Evolutionary conservation across 208 protist genomes (phyloP).

Genomic region (Trypanosoma boissoni): DNA sequence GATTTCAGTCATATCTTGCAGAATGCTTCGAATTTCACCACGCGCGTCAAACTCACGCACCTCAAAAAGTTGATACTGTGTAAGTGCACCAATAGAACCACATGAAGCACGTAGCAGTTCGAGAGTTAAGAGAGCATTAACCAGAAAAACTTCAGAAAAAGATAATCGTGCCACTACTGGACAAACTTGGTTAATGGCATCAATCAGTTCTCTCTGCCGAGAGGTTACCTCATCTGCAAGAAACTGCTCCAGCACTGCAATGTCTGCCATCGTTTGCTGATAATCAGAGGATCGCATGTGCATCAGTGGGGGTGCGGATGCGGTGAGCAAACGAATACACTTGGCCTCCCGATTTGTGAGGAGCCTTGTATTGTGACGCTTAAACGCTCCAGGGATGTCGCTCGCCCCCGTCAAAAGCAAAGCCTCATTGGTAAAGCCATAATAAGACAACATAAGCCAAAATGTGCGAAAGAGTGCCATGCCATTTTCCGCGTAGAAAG

Average conservation of each 20-base stretch:
- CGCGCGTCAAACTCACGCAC: constrained; percentile 80
- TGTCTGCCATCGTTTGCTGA: constrained; percentile 70
- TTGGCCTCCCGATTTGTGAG: constrained; percentile 41
- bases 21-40: constrained; percentile 35
- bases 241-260: constrained; percentile 55
- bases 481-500: constrained; percentile 25
- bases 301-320: constrained; percentile 64
- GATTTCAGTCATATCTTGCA: constrained; percentile 32
- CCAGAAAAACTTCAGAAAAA: constrained; percentile 62
- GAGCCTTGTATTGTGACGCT: constrained; percentile 5
- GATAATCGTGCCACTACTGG: constrained; percentile 28
- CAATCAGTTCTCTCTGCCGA: constrained; percentile 13
- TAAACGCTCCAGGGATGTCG: not conserved
- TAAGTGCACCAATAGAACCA: constrained; percentile 69
- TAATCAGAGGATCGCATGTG: constrained; percentile 79
- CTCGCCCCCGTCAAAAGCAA: constrained; percentile 12
- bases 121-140: constrained; percentile 56
- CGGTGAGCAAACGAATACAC: constrained; percentile 50
- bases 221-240: constrained; percentile 8
- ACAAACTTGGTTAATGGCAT: constrained; percentile 1
- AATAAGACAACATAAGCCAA: constrained; percentile 81
- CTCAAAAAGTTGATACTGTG: constrained; percentile 77
- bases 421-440: constrained; percentile 63
- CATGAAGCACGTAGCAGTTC: constrained; percentile 72
- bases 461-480: constrained; percentile 60